Percentiles rank a stretch among this genome's conserved stretches.
phyloP scores from a whole-genome alignment of 2,329 filamentous ascomycete genomes.

The Myriangium duriaei region DNA sequence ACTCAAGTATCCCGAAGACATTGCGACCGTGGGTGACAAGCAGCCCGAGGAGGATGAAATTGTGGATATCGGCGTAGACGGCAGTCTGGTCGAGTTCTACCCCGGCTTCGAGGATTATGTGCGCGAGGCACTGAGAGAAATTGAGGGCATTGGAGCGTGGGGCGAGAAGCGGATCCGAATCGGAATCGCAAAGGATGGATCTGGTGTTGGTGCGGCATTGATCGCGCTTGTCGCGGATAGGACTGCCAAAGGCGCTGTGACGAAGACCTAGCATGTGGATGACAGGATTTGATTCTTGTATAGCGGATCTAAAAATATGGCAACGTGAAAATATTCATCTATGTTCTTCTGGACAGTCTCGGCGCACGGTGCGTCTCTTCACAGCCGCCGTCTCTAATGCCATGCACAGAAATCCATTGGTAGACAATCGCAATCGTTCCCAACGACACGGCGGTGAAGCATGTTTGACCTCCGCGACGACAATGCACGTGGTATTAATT shows the following conservation, averaged over 20 bases:
- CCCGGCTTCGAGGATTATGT: slow-evolving; percentile 84
- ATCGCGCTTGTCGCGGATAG: slow-evolving; percentile 80
- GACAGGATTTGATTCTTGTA: too few species aligned
- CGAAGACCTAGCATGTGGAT: neutral
- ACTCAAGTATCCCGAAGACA: slow-evolving; percentile 35
- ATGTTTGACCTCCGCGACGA: too few species aligned
- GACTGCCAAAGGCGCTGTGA: slow-evolving; percentile 23
- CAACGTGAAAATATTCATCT: too few species aligned
- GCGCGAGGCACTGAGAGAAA: slow-evolving; percentile 62
- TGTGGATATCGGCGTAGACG: slow-evolving; percentile 87
- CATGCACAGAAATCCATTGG: too few species aligned
- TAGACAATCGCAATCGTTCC: too few species aligned
- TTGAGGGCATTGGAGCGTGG: slow-evolving; percentile 62
- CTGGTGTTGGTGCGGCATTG: slow-evolving; percentile 84
- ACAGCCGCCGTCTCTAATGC: too few species aligned
- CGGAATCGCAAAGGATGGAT: slow-evolving; percentile 93
- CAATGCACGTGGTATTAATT: too few species aligned
- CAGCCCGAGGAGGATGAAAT: slow-evolving; percentile 47
- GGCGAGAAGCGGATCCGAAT: slow-evolving; percentile 84
- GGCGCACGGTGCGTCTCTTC: too few species aligned
- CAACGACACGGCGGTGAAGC: too few species aligned
- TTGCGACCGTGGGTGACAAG: slow-evolving; percentile 19
- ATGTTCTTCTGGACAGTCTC: too few species aligned
- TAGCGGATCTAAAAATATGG: too few species aligned
- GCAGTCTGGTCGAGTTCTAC: slow-evolving; percentile 89